Conservation (phyloP, 768 basidiomycete genomes). For the Hygrophorus russula region DNA sequence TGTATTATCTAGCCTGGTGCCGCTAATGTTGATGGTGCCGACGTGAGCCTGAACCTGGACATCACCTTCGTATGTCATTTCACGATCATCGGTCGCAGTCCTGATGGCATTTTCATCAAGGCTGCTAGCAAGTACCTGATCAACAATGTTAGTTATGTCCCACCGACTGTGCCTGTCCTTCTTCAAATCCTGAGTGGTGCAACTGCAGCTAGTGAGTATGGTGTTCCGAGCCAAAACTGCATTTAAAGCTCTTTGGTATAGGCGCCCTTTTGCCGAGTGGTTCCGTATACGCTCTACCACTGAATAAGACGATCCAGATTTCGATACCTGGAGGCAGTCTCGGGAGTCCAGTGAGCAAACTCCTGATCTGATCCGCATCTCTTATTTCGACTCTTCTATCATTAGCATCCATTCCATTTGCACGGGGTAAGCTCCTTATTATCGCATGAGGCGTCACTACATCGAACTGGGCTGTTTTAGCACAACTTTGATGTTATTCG, state of each 20-base stretch:
- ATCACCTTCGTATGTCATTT: slow-evolving; percentile 9
- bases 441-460: no score
- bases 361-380: not conserved
- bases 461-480: slow-evolving; percentile 11
- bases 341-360: slow-evolving; percentile 23
- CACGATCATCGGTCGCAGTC: not conserved
- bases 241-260: slow-evolving; percentile 3
- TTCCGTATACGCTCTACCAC: slow-evolving; percentile 34
- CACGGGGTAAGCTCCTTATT: slow-evolving; percentile 18
- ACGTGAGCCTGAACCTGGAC: slow-evolving; percentile 1
- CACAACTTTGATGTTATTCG: slow-evolving; percentile 35
- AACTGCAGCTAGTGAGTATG: not conserved
- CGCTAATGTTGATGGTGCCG: no score
- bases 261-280: slow-evolving; percentile 37
- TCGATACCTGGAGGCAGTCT: slow-evolving; percentile 19
- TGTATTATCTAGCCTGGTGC: no score
- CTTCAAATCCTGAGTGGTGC: slow-evolving; percentile 9
- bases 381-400: not conserved
- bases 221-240: slow-evolving; percentile 7
- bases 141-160: slow-evolving; percentile 13
- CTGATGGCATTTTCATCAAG: not conserved
- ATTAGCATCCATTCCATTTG: slow-evolving; percentile 27
- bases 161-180: slow-evolving; percentile 9
- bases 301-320: slow-evolving; percentile 28
- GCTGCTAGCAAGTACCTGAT: slow-evolving; percentile 12